These are phyloP conservation scores for Magnolia kwangsiensis DNA, from an alignment of 164 flowering plant species.

Conservation along the genomic window DNA sequence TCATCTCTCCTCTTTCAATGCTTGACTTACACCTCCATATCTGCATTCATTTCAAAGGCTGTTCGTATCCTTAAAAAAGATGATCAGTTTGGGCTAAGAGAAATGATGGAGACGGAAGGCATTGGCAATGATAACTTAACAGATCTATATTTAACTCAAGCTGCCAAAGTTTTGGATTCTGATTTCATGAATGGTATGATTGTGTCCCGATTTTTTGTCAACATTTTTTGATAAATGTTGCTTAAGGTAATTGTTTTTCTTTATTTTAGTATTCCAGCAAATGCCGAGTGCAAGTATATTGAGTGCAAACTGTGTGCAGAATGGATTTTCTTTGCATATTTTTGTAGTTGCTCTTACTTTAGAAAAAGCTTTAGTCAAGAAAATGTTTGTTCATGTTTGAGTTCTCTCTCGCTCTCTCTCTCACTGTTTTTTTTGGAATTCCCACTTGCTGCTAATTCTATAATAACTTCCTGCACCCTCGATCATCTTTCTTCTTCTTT, in stretches of 20 bases:
- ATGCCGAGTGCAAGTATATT: neutral
- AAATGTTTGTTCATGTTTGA: too few species aligned
- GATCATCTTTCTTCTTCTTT: too few species aligned
- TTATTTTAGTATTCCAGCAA: neutral
- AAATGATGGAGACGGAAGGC: conserved; percentile 44
- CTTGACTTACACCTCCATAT: neutral
- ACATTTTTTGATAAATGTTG: neutral
- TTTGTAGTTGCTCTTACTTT: too few species aligned
- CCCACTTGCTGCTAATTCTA: too few species aligned
- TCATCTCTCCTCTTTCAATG: neutral
- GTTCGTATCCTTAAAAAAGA: conserved; percentile 43
- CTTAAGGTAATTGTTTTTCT: neutral
- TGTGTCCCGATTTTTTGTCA: conserved; percentile 3
- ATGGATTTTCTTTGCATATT: too few species aligned
- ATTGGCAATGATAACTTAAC: conserved; percentile 34
- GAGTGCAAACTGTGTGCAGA: neutral
- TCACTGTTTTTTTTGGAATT: too few species aligned
- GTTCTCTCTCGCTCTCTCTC: too few species aligned
- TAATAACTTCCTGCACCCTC: too few species aligned
- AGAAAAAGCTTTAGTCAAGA: too few species aligned
- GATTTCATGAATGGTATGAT: conserved; percentile 46
- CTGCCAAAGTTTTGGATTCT: conserved; percentile 38
- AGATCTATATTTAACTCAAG: conserved; percentile 52
- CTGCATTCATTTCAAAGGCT: conserved; percentile 44
- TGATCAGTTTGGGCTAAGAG: conserved; percentile 41